Base-by-base conservation (phyloP, 2,329 filamentous ascomycete species). In the Byssoonygena ceratinophila region DNA sequence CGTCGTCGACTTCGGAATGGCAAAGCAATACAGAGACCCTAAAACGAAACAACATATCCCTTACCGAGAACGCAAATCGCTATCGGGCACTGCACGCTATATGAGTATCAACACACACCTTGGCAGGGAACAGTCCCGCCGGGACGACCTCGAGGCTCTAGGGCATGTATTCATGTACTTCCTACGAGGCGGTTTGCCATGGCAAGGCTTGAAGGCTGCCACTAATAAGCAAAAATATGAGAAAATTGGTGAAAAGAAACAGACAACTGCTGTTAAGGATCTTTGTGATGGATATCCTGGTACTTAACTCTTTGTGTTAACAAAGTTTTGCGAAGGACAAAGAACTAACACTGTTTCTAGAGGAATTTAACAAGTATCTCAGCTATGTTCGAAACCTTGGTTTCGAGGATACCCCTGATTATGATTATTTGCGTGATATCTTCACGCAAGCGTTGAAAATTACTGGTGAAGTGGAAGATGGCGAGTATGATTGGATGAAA, bases 401-500 rank as follows among this genome's bases (percentile, higher is more conserved):
- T 54, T 98, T 98, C 66, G 92, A 98, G 72, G 92, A 98, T 66
- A 95, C 89, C 0, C 92, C 92, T 25, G 92, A 98, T 72, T 98
- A 98, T 74, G 92, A 97, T 69, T 95, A 96, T 71, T 80, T 97
- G 54, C 86, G 92, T 46, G 91, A 96, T 65, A 82, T 98, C 53
- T 95, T 98, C 74, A 96, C 91, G 1, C 87, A 95, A 71, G 88
- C 91, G 18, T 79, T 97, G 58, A 95, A 96, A 79, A 91, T 89
- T 68, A 85, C 86, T 1, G 90, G 90, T 52, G 90, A 95, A 63
- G 84, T 96, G 7, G 92, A 97, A 68, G 92, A 98, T 70, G 92
- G 92, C 65, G 91, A 97, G 69, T 98, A 97, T 70, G 92, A 98
- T 74, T 98, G 92, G 92, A 95, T 97, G 88, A 96, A 95, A 78